These are phyloP conservation scores for Pseudocercospora fijiensis DNA, from an alignment of 2,329 filamentous ascomycete genomes.

Conservation along the genomic window DNA sequence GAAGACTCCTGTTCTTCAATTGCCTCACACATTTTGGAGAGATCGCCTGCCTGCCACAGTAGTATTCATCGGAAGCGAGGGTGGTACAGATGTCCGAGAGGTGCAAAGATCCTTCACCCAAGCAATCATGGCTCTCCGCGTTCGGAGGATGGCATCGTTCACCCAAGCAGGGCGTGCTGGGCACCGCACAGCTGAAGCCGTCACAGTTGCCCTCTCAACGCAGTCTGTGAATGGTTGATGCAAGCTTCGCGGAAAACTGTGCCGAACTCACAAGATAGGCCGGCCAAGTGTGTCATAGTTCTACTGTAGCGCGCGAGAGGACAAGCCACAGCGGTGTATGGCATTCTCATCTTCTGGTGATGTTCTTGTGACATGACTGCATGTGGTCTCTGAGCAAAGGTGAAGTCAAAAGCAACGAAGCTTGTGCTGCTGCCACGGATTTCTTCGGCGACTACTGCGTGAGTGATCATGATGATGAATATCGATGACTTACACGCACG, in stretches of 20 bases:
- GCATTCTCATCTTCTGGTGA: neutral
- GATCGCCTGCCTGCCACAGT: neutral
- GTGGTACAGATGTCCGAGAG: neutral
- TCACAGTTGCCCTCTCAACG: neutral
- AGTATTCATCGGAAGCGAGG: neutral
- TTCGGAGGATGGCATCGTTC: neutral
- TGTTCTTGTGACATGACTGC: neutral
- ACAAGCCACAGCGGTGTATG: neutral
- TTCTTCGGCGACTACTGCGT: neutral
- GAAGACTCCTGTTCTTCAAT: neutral
- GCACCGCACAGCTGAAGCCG: neutral
- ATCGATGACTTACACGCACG: neutral
- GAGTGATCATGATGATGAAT: neutral
- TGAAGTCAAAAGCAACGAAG: neutral
- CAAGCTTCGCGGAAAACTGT: neutral
- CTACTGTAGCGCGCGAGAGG: neutral
- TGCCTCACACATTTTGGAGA: neutral
- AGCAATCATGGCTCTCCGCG: neutral
- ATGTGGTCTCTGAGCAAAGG: neutral
- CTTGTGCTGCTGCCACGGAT: neutral
- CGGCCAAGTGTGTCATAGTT: neutral
- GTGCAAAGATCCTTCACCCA: neutral
- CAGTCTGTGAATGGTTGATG: neutral
- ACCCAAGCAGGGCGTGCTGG: neutral
- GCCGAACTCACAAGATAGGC: neutral